Evolutionary conservation across 495 filamentous ascomycete species (phyloP).

Genomic region (Bathelium albidoporum): DNA sequence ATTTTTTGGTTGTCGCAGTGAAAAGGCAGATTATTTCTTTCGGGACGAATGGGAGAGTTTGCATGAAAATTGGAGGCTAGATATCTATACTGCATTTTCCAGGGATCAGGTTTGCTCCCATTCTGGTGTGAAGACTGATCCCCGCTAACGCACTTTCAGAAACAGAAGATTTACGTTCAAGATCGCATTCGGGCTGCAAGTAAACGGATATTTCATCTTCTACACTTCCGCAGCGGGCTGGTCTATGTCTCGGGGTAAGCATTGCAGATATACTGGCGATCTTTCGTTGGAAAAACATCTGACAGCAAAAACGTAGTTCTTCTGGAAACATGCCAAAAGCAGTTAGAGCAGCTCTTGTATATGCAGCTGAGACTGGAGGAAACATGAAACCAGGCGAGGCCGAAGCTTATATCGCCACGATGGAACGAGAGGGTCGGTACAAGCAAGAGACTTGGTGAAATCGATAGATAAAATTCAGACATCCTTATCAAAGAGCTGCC

Average conservation of each 20-base stretch:
- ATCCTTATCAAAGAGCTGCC: no score
- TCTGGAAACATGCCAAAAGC: conserved; percentile 69
- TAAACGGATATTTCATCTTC: conserved; percentile 43
- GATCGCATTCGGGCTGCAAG: conserved; percentile 60
- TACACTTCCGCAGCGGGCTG: conserved; percentile 44
- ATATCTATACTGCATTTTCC: conserved; percentile 74
- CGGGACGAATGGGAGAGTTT: conserved; percentile 56
- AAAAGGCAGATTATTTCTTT: conserved; percentile 68
- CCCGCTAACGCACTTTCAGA: conserved; percentile 13
- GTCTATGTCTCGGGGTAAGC: conserved; percentile 71
- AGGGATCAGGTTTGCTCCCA: conserved; percentile 45
- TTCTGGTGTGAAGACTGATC: background rate
- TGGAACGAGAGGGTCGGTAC: conserved; percentile 63
- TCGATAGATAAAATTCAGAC: no score
- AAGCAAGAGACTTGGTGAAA: conserved; percentile 73
- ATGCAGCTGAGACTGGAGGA: conserved; percentile 31
- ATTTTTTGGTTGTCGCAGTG: conserved; percentile 74
- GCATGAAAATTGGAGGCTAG: conserved; percentile 29
- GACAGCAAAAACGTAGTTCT: conserved; percentile 7
- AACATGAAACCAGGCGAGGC: conserved; percentile 37
- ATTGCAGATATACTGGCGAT: conserved; percentile 2
- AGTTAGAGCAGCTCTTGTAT: conserved; percentile 71
- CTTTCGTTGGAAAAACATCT: background rate
- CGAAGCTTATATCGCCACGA: conserved; percentile 44
- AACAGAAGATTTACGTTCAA: conserved; percentile 80